Conservation (phyloP, 306 rosid genomes). For the Malus orientalis region DNA sequence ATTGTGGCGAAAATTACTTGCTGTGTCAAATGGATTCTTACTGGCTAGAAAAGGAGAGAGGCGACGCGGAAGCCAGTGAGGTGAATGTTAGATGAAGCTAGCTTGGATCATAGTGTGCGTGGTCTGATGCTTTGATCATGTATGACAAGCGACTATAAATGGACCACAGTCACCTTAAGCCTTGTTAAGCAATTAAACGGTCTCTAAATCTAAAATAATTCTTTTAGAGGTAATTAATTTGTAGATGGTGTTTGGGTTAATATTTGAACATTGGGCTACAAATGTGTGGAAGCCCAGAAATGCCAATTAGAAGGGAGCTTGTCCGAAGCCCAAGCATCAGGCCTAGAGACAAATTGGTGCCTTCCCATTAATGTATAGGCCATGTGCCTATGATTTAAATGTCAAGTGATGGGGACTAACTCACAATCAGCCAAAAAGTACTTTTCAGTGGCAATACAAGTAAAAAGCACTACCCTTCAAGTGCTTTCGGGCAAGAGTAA, state of each 20-base stretch:
- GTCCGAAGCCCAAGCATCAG: too few species aligned
- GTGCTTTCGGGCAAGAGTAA: too few species aligned
- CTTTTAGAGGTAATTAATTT: not conserved
- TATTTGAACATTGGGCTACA: too few species aligned
- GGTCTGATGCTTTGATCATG: not conserved
- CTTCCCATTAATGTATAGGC: too few species aligned
- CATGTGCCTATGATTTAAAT: too few species aligned
- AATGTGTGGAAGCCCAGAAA: too few species aligned
- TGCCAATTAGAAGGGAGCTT: too few species aligned
- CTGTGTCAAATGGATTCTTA: not conserved
- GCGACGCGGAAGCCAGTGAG: constrained; percentile 20
- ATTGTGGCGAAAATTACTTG: constrained; percentile 14
- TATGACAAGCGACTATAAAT: not conserved
- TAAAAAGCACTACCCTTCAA: too few species aligned
- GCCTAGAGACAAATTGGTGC: too few species aligned
- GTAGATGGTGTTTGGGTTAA: not conserved
- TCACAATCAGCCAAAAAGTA: too few species aligned
- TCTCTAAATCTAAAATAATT: not conserved
- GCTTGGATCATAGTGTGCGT: not conserved
- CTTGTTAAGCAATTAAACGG: not conserved
- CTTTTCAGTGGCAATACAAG: too few species aligned
- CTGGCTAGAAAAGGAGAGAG: not conserved
- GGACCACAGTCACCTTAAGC: not conserved
- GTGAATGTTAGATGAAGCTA: not conserved
- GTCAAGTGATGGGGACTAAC: too few species aligned